Evolutionary conservation across 1,139 yeast species (phyloP).

Genomic region (Suhomyces bolitotheri): DNA sequence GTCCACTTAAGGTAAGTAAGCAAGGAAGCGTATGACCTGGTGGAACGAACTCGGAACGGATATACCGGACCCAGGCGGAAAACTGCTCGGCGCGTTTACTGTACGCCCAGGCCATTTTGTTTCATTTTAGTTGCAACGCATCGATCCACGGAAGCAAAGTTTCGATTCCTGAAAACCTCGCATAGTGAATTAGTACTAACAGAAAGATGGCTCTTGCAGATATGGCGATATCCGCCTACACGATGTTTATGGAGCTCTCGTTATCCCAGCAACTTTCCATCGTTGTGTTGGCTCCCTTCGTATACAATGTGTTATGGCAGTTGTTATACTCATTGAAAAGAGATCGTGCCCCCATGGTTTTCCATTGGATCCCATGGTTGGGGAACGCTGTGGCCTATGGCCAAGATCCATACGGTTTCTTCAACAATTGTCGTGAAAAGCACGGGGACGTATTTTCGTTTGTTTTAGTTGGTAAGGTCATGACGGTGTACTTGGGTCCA

Average conservation of each 20-base stretch:
- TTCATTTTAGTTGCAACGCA: no score
- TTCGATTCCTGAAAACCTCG: no score
- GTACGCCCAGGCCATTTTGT: no score
- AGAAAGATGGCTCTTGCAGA: slow-evolving; percentile 37
- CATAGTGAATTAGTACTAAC: no score
- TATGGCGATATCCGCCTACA: slow-evolving; percentile 21
- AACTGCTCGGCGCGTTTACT: no score
- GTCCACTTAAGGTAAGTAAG: no score
- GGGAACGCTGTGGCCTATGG: slow-evolving; percentile 91
- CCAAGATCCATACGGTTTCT: slow-evolving; percentile 89
- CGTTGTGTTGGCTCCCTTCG: slow-evolving; percentile 47
- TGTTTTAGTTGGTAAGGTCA: slow-evolving; percentile 80
- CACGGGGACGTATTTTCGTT: slow-evolving; percentile 94
- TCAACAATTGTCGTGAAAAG: slow-evolving; percentile 70
- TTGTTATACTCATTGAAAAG: slow-evolving; percentile 67
- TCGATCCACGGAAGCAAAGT: no score
- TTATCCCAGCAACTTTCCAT: slow-evolving; percentile 38
- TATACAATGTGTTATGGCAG: slow-evolving; percentile 71
- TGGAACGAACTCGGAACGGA: no score
- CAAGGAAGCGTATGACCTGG: no score
- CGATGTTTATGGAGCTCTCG: slow-evolving; percentile 28
- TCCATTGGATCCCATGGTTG: slow-evolving; percentile 93
- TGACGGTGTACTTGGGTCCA: slow-evolving; percentile 97
- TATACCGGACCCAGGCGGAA: no score
- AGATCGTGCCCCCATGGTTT: slow-evolving; percentile 85